phyloP scores from a whole-genome alignment of 2,329 filamentous ascomycete genomes.

The Cytospora leucostoma region DNA sequence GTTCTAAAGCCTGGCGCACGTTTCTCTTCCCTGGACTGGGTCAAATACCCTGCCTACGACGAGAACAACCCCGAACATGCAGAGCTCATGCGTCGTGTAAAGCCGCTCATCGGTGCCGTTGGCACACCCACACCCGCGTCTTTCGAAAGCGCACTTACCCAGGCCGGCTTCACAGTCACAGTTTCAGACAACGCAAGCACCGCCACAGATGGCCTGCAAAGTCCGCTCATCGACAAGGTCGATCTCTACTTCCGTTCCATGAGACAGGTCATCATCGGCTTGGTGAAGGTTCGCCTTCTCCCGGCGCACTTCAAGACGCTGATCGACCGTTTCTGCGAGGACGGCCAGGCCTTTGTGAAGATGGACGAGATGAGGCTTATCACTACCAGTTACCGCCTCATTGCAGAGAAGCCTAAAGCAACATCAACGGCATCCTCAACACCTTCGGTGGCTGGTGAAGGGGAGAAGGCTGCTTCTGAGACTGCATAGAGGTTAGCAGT shows the following conservation, averaged over 20 bases:
- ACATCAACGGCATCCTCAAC: not conserved
- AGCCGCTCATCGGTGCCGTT: conserved; percentile 56
- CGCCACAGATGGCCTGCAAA: conserved; percentile 46
- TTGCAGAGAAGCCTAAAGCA: conserved; percentile 47
- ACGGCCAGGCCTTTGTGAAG: conserved; percentile 56
- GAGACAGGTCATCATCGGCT: conserved; percentile 49
- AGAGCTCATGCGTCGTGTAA: conserved; percentile 55
- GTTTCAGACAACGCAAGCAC: conserved; percentile 54
- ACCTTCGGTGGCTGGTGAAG: not conserved
- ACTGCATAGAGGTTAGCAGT: not conserved
- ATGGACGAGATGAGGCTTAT: conserved; percentile 56
- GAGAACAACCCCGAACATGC: conserved; percentile 48
- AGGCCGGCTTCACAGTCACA: conserved; percentile 50
- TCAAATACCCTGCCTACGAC: conserved; percentile 53
- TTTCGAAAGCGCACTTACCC: conserved; percentile 47
- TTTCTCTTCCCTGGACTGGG: conserved; percentile 55
- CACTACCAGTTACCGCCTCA: conserved; percentile 54
- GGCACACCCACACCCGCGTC: conserved; percentile 53
- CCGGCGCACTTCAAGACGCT: conserved; percentile 55
- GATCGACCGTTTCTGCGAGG: conserved; percentile 54
- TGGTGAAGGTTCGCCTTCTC: conserved; percentile 49
- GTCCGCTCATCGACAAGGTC: conserved; percentile 55
- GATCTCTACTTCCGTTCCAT: conserved; percentile 56
- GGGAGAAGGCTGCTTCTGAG: not conserved
- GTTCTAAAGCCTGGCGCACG: conserved; percentile 53